Conservation (phyloP, 345 rosid species). For the Brassica incana region DNA sequence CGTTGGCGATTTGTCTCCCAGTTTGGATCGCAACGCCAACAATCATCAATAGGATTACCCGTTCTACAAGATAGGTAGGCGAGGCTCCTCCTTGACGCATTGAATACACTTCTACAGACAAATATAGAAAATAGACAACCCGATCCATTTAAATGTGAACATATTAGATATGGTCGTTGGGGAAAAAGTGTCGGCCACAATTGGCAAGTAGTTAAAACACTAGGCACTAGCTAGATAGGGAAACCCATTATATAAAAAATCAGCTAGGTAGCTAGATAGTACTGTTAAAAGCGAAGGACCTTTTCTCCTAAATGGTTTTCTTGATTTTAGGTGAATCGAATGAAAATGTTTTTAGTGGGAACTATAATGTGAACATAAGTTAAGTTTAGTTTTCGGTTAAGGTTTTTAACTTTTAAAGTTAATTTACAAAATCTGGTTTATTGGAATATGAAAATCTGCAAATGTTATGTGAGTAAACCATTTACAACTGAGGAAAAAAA, state of each 20-base stretch:
- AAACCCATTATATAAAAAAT: not conserved
- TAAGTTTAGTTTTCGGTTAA: not conserved
- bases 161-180: conserved; percentile 21
- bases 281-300: not conserved
- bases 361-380: not conserved
- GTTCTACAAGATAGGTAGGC: conserved; percentile 60
- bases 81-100: conserved; percentile 73
- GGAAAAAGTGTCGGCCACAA: not conserved
- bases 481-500: not conserved
- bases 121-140: not conserved
- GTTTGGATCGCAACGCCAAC: conserved; percentile 77
- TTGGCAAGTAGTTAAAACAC: not conserved
- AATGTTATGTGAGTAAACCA: not conserved
- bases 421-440: not conserved
- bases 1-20: conserved; percentile 70
- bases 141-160: conserved; percentile 43
- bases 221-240: not conserved
- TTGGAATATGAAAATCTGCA: not conserved
- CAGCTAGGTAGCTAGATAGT: not conserved
- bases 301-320: not conserved
- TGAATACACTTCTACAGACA: conserved; percentile 51
- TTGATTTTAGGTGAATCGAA: not conserved
- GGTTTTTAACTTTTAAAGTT: not conserved
- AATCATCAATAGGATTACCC: conserved; percentile 76
- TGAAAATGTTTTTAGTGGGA: not conserved